Evolutionary conservation across 805 yeast species (phyloP), one percentile per base, ranked within the genome.

Genomic region (Cyberlindnera veronae): DNA sequence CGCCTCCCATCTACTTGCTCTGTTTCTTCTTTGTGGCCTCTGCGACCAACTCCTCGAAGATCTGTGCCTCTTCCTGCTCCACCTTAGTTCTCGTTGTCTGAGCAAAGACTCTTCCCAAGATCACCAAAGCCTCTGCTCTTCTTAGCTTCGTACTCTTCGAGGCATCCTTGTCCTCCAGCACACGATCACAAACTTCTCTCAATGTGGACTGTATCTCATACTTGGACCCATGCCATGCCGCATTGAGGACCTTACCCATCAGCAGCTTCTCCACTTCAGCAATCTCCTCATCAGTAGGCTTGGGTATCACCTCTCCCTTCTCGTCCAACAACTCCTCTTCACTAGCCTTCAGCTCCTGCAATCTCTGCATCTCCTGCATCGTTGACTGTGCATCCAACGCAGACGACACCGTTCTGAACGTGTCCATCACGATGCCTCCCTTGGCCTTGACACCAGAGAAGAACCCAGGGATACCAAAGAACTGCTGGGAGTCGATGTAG

Each of bases 191-290:
- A 11, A 84, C 93, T 11, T 71, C 76, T 49, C 86, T 74, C 38
- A 83, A 69, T 0, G 88, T 83, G 12, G 82, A 71, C 58, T 80
- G 84, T 38, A 85, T 84, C 59, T 85, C 95, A 56, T 79, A 84
- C 54, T 76, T 81, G 11, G 90, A 79, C 0, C 91, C 88, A 11
- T 79, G 78, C 95, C 95, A 85, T 8, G 93, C 93, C 3, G 90
- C 91, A 8, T 85, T 82, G 26, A 85, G 64, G 15, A 84, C 85
- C 59, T 84, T 85, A 16, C 91, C 93, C 71, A 84, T 79, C 49
- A 85, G 63, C 23, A 80, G 69, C 57, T 83, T 80, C 55, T 84
- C 91, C 68, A 80, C 73, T 45, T 81, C 83, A 3, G 86, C 87
- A 18, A 79, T 46, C 39, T 79, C 83, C 48, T 79, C 85, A 3